Evolutionary conservation across 1,139 yeast species (phyloP), one percentile per base, ranked within the genome.

Genomic region (Kodamaea ohmeri): DNA sequence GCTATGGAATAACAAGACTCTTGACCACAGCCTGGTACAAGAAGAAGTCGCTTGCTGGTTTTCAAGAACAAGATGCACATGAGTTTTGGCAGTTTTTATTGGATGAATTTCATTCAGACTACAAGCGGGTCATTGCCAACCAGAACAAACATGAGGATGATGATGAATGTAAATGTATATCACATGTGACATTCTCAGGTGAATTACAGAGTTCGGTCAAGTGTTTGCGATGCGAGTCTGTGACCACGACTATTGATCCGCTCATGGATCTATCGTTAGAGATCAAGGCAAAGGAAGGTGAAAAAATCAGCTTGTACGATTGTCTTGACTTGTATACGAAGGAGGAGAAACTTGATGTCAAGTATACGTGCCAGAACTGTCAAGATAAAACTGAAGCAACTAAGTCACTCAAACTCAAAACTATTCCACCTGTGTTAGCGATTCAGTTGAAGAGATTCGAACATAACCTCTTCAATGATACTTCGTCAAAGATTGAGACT

Each of bases 11-110:
- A 46, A 79, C 88, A 1, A 73, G 81, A 37, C 63, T 90, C 34
- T 66, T 90, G 39, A 74, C 77, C 29, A 84, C 95, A 9, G 83
- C 96, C 1, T 88, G 96, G 95, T 80, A 78, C 51, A 80, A 83
- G 40, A 85, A 87, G 52, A 76, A 83, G 49, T 77, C 89, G 18
- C 73, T 92, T 42, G 95, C 97, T 0, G 98, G 98, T 1, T 89
- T 89, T 48, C 85, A 92, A 35, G 97, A 92, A 61, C 98, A 92
- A 61, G 98, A 92, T 59, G 97, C 98, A 0, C 98, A 92, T 61
- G 98, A 92, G 59, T 92, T 90, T 60, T 82, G 95, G 83, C 97
- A 92, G 56, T 89, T 90, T 57, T 56, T 90, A 21, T 68, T 90
- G 33, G 86, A 90, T 57, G 95, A 88, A 59, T 64, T 92, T 40